Base-by-base conservation (phyloP, 1,139 yeast genomes). In the Martiniozyma asiatica region DNA sequence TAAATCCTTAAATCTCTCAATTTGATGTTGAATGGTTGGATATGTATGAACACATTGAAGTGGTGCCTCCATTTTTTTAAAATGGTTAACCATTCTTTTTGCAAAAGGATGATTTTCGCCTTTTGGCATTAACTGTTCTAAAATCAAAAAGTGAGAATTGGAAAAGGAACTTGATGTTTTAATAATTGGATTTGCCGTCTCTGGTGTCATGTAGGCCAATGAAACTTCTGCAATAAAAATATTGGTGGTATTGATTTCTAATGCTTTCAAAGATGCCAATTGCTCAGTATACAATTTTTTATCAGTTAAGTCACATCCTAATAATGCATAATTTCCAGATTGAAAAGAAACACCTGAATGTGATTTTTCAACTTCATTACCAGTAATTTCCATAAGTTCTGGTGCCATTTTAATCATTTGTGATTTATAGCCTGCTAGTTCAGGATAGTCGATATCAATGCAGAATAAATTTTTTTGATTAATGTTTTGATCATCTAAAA, bases 161-260 rank as follows among this genome's bases (percentile, higher is more conserved):
- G 64, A 56, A 7, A 70, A 55, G 4, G 43, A 37, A 4, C 75
- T 61, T 1, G 75, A 61, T 41, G 64, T 57, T 22, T 57, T 50
- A 28, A 81, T 73, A 14, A 81, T 65, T 4, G 64, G 62, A 46
- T 81, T 76, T n/a, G 93, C 84, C 35, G 63, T 63, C 20, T 63
- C 60, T 5, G 77, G 75, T 24, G 66, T 62, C 92, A 81, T 81
- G 48, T 81, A 81, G 0, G 92, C 87, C 34, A 81, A 55, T 0
- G 93, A 79, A 3, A 81, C 93, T 48, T 81, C 94, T 1, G 93
- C 92, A 25, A 82, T 64, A 43, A 78, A 81, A 8, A 79, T 61
- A 31, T 67, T 68, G 5, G 68, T 50, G 3, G 65, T 48, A 14
- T 56, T 43, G 1, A 34, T 27, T 1, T 42, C 41, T 10, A 41